Evolutionary conservation across 345 rosid species (phyloP).

Genomic region (Angophora floribunda): DNA sequence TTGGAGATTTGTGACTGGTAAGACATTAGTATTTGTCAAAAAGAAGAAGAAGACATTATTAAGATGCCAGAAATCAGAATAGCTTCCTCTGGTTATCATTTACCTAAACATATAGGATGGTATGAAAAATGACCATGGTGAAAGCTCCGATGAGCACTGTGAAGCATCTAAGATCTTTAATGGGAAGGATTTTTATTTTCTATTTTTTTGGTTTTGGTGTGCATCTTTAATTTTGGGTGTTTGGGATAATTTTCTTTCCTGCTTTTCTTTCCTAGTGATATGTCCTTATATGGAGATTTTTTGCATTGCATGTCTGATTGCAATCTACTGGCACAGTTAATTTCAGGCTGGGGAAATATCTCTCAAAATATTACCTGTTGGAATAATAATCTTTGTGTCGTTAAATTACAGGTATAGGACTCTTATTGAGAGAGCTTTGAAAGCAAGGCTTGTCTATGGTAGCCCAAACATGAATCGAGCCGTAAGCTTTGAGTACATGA

Average conservation of each 20-base stretch:
- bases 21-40: background rate
- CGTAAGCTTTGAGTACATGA: conserved; percentile 98
- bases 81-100: background rate
- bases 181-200: background rate
- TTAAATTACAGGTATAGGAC: conserved; percentile 62
- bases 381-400: background rate
- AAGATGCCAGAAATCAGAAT: background rate
- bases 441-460: conserved; percentile 91
- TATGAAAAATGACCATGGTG: background rate
- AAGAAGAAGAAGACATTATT: background rate
- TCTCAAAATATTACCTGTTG: background rate
- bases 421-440: conserved; percentile 81
- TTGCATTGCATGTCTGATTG: background rate
- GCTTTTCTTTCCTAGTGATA: background rate
- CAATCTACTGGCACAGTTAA: background rate
- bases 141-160: background rate
- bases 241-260: background rate
- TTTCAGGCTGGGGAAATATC: background rate
- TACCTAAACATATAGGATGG: background rate
- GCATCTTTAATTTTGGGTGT: background rate
- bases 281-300: background rate
- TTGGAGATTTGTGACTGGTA: background rate
- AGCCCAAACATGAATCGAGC: conserved; percentile 92
- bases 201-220: background rate
- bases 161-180: background rate